These are phyloP conservation scores for Pichia sorboxylosa DNA, from an alignment of 1,139 yeast genomes.

Conservation along the genomic window DNA sequence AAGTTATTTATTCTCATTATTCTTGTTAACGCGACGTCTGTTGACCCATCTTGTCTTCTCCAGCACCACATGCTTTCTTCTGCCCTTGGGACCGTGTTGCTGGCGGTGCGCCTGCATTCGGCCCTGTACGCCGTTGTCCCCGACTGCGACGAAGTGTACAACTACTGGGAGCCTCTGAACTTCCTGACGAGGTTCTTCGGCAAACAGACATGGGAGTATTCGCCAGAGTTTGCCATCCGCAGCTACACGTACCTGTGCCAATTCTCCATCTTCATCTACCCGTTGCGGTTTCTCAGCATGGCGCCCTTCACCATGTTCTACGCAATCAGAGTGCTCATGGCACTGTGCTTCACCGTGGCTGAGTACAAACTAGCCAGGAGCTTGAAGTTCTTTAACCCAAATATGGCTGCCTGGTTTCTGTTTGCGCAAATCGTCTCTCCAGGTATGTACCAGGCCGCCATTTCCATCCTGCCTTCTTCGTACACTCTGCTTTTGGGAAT, in stretches of 20 bases:
- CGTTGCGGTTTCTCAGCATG: slow-evolving; percentile 23
- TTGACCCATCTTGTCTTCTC: too few relatives aligned
- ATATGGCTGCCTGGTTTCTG: slow-evolving; percentile 49
- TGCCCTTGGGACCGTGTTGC: slow-evolving; percentile 10
- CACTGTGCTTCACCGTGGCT: slow-evolving; percentile 39
- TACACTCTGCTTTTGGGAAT: slow-evolving; percentile 64
- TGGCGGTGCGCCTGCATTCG: slow-evolving; percentile 33
- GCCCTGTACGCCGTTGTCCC: slow-evolving; percentile 55
- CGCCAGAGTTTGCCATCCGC: slow-evolving; percentile 80
- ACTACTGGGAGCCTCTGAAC: slow-evolving; percentile 91
- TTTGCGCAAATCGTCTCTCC: slow-evolving; percentile 37
- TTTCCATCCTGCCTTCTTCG: slow-evolving; percentile 76
- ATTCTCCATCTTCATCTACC: slow-evolving; percentile 31
- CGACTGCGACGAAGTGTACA: slow-evolving; percentile 82
- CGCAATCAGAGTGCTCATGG: slow-evolving; percentile 41
- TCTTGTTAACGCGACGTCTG: too few relatives aligned
- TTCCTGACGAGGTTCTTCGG: slow-evolving; percentile 72
- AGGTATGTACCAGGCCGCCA: slow-evolving; percentile 79
- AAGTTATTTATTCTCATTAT: too few relatives aligned
- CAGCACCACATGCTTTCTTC: too few relatives aligned
- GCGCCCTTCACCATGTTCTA: slow-evolving; percentile 38
- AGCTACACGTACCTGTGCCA: slow-evolving; percentile 71
- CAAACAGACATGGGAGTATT: slow-evolving; percentile 93
- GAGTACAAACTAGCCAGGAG: slow-evolving; percentile 43
- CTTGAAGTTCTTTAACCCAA: slow-evolving; percentile 26